Conservation (phyloP, 2,329 filamentous ascomycete genomes). For the Orbilia javanica region DNA sequence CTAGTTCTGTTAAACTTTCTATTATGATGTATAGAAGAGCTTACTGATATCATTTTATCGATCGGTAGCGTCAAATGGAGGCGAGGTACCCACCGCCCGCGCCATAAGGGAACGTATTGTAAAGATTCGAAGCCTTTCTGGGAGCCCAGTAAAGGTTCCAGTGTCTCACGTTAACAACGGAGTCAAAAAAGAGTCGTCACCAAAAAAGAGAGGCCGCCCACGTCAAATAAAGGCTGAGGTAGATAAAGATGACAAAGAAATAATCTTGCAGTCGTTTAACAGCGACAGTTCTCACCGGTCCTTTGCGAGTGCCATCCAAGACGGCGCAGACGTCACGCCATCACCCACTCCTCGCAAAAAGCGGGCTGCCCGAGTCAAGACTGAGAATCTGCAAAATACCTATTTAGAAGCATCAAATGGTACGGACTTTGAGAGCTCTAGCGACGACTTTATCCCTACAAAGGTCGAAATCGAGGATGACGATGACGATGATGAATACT, state of each 20-base stretch:
- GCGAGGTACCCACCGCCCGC: constrained; percentile 49
- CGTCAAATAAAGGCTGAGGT: constrained; percentile 3
- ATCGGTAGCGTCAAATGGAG: constrained; percentile 32
- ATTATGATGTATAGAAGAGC: background rate
- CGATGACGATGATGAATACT: constrained; percentile 46
- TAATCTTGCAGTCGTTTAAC: constrained; percentile 27
- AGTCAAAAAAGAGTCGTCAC: constrained; percentile 50
- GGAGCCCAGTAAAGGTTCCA: constrained; percentile 26
- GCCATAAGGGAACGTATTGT: constrained; percentile 50
- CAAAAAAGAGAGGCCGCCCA: constrained; percentile 43
- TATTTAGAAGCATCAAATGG: constrained; percentile 32
- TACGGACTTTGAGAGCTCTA: constrained; percentile 31
- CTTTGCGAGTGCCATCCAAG: constrained; percentile 3
- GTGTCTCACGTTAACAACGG: constrained; percentile 51
- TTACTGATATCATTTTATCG: background rate
- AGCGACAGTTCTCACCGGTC: background rate
- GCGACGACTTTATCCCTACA: constrained; percentile 34
- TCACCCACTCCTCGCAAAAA: constrained; percentile 47
- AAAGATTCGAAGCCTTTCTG: constrained; percentile 46
- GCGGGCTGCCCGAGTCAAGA: constrained; percentile 23
- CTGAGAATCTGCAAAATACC: background rate
- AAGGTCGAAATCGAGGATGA: constrained; percentile 30
- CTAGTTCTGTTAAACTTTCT: background rate
- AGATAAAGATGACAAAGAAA: constrained; percentile 44
- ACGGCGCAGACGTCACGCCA: constrained; percentile 6